phyloP scores from a whole-genome alignment of 2,329 filamentous ascomycete genomes.

The Ceratocystis diversiconidia region DNA sequence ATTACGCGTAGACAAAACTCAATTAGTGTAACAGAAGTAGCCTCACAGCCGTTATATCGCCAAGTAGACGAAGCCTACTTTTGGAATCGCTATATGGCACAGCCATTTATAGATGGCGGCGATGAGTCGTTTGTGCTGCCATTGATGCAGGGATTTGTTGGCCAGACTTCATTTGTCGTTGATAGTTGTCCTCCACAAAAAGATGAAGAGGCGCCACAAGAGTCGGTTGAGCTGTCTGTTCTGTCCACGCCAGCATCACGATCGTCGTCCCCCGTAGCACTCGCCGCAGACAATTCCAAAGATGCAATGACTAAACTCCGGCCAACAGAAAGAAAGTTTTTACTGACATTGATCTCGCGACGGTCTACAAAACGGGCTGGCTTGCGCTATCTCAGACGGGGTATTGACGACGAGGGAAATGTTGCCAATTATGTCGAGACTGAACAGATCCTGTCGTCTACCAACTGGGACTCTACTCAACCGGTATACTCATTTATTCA shows the following conservation, averaged over 20 bases:
- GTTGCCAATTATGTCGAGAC: conserved; percentile 88
- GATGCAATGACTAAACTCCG: conserved; percentile 21
- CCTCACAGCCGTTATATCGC: conserved; percentile 46
- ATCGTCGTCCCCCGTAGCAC: conserved; percentile 8
- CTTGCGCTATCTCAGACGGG: conserved; percentile 75
- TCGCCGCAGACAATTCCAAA: neutral
- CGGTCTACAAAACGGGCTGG: conserved; percentile 76
- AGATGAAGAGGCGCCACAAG: conserved; percentile 31
- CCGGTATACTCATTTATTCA: conserved; percentile 77
- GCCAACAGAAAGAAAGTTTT: conserved; percentile 40
- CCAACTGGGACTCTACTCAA: conserved; percentile 38
- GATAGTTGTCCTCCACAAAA: conserved; percentile 45
- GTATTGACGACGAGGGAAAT: conserved; percentile 77
- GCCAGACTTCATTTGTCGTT: conserved; percentile 67
- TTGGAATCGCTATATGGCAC: conserved; percentile 71
- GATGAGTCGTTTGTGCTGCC: conserved; percentile 61
- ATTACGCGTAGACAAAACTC: conserved; percentile 52
- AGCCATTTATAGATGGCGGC: conserved; percentile 60
- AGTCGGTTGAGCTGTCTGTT: conserved; percentile 34
- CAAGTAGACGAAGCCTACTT: conserved; percentile 69
- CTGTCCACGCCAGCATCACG: conserved; percentile 23
- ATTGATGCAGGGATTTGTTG: conserved; percentile 86
- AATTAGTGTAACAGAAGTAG: conserved; percentile 30
- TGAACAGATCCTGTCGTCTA: conserved; percentile 73
- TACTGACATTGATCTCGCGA: conserved; percentile 85